Percentiles rank a stretch among this genome's conserved stretches.
phyloP scores from a whole-genome alignment of 2,329 filamentous ascomycete species.

The Alternaria infectoria region DNA sequence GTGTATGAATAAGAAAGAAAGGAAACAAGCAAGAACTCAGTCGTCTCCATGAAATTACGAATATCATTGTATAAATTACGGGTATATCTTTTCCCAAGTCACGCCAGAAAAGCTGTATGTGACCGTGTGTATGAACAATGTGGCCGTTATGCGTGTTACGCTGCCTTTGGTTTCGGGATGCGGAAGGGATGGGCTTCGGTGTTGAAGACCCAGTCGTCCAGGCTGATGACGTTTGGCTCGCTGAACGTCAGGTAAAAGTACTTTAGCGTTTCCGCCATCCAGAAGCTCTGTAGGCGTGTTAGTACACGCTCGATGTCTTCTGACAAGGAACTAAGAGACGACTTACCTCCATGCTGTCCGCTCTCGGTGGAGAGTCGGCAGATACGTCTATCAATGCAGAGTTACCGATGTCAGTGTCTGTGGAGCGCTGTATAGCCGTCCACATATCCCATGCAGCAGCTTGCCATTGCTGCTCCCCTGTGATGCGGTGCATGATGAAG shows the following conservation, averaged over 20 bases:
- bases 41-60: background rate
- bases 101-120: background rate
- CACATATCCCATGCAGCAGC: slow-evolving; percentile 60
- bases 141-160: background rate
- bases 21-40: background rate
- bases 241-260: slow-evolving; percentile 58
- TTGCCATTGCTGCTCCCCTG: slow-evolving; percentile 58
- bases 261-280: slow-evolving; percentile 58
- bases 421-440: slow-evolving; percentile 51
- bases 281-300: slow-evolving; percentile 49
- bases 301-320: slow-evolving; percentile 1
- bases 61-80: background rate
- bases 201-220: slow-evolving; percentile 57
- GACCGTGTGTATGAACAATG: background rate
- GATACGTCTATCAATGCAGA: slow-evolving; percentile 54
- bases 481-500: slow-evolving; percentile 66
- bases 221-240: slow-evolving; percentile 50
- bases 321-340: background rate
- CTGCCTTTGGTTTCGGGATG: slow-evolving; percentile 27
- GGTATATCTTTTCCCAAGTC: background rate
- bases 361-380: slow-evolving; percentile 44
- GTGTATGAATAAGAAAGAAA: background rate
- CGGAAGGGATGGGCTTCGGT: slow-evolving; percentile 57
- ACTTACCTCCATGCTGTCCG: slow-evolving; percentile 55
- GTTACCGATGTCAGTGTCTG: slow-evolving; percentile 54